These are phyloP conservation scores for Drechslera avenae DNA, from an alignment of 2,329 filamentous ascomycete genomes.

Conservation along the genomic window DNA sequence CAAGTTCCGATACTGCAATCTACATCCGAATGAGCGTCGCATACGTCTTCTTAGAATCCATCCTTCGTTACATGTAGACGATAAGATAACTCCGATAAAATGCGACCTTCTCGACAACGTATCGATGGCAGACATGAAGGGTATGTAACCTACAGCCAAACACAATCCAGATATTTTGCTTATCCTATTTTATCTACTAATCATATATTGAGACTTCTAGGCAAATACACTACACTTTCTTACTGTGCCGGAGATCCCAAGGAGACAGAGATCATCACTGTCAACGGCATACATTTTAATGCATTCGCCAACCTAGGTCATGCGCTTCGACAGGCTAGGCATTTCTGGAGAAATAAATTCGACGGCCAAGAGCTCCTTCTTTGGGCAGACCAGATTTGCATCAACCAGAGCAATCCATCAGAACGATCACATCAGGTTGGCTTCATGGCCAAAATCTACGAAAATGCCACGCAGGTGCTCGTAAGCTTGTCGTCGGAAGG, in stretches of 20 bases:
- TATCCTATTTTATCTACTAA: neutral
- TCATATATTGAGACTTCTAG: neutral
- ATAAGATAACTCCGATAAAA: neutral
- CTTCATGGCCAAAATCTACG: constrained; percentile 2
- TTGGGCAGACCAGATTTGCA: constrained; percentile 14
- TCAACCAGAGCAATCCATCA: constrained; percentile 1
- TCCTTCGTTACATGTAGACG: neutral
- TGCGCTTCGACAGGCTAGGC: neutral
- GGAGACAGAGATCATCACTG: neutral
- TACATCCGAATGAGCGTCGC: neutral
- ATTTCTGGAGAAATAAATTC: neutral
- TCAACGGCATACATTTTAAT: neutral
- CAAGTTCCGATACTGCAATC: neutral
- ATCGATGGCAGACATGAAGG: neutral
- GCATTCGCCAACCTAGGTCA: neutral
- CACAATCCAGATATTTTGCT: neutral
- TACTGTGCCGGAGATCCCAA: neutral
- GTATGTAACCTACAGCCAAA: neutral
- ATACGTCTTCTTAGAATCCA: neutral
- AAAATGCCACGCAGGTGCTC: neutral
- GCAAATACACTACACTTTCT: neutral
- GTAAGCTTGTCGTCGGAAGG: neutral
- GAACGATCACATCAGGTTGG: constrained; percentile 5
- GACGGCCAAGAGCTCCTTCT: neutral
- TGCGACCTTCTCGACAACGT: neutral